phyloP scores from a whole-genome alignment of 2,329 filamentous ascomycete genomes.

The Chaetomiaceae sp. region DNA sequence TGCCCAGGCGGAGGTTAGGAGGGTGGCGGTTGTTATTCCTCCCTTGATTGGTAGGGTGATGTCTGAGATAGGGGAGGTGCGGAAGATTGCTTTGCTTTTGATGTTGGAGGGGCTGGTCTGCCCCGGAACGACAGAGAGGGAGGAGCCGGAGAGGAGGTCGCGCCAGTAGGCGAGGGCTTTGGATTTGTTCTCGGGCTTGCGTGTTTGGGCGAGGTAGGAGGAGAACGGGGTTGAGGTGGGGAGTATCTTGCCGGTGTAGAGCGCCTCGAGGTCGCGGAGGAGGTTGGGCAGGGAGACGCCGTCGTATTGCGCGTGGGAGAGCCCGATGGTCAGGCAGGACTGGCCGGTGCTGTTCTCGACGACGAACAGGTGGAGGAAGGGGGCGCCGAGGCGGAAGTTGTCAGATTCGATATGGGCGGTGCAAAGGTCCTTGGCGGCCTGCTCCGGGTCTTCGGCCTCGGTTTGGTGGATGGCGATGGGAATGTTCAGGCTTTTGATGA shows the following conservation, averaged over 20 bases:
- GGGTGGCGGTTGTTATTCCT: slow-evolving; percentile 55
- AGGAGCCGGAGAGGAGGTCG: slow-evolving; percentile 51
- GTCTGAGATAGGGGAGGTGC: slow-evolving; percentile 33
- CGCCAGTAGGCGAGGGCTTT: slow-evolving; percentile 52
- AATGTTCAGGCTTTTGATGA: slow-evolving; percentile 48
- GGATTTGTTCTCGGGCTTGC: slow-evolving; percentile 33
- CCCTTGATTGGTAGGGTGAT: slow-evolving; percentile 30
- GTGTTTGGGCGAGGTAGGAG: slow-evolving; percentile 41
- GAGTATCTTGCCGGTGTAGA: slow-evolving; percentile 37
- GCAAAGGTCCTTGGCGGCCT: slow-evolving; percentile 31
- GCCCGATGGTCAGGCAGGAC: slow-evolving; percentile 51
- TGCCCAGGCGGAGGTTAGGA: slow-evolving; percentile 65
- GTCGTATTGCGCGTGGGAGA: slow-evolving; percentile 67
- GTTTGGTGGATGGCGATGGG: slow-evolving; percentile 49
- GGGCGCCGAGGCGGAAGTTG: slow-evolving; percentile 51
- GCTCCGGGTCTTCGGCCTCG: slow-evolving; percentile 34
- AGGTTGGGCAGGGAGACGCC: slow-evolving; percentile 61
- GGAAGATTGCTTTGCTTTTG: slow-evolving; percentile 20
- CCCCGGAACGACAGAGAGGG: slow-evolving; percentile 37
- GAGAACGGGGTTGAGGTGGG: slow-evolving; percentile 40
- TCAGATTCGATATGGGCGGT: slow-evolving; percentile 41
- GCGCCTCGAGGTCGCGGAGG: slow-evolving; percentile 53
- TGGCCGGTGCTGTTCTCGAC: slow-evolving; percentile 31
- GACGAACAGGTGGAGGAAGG: slow-evolving; percentile 56
- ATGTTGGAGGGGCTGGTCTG: slow-evolving; percentile 31